phyloP scores from a whole-genome alignment of 805 yeast genomes.

The Myxozyma kluyveri region DNA sequence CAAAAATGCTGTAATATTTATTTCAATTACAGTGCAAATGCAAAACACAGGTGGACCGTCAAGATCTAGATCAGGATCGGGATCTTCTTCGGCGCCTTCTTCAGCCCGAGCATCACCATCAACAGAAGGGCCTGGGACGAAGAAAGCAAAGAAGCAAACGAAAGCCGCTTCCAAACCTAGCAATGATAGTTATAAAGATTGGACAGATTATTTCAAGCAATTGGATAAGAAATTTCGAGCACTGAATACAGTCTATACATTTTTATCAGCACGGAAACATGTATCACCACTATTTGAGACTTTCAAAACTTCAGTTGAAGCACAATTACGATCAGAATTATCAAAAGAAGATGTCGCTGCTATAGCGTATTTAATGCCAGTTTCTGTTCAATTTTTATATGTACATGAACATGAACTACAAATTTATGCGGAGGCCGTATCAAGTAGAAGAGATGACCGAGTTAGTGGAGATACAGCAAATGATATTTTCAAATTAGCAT shows the following conservation, averaged over 20 bases:
- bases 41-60: no score
- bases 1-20: no score
- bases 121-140: no score
- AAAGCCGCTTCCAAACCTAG: no score
- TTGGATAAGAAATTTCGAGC: constrained; percentile 10
- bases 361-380: constrained; percentile 16
- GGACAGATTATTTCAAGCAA: constrained; percentile 10
- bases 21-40: no score
- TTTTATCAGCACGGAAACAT: constrained; percentile 59
- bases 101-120: no score
- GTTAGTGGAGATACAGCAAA: constrained; percentile 14
- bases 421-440: constrained; percentile 16
- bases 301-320: constrained; percentile 52
- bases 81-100: not conserved
- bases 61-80: not conserved
- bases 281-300: constrained; percentile 56
- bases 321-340: constrained; percentile 43
- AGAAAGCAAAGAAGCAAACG: no score
- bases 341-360: constrained; percentile 17
- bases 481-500: constrained; percentile 16
- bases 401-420: constrained; percentile 22
- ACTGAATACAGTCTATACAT: constrained; percentile 53
- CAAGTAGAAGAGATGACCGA: constrained; percentile 1
- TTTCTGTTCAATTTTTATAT: constrained; percentile 19
- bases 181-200: no score